phyloP scores from a whole-genome alignment of 805 yeast species.

The Clavispora asparagi region DNA sequence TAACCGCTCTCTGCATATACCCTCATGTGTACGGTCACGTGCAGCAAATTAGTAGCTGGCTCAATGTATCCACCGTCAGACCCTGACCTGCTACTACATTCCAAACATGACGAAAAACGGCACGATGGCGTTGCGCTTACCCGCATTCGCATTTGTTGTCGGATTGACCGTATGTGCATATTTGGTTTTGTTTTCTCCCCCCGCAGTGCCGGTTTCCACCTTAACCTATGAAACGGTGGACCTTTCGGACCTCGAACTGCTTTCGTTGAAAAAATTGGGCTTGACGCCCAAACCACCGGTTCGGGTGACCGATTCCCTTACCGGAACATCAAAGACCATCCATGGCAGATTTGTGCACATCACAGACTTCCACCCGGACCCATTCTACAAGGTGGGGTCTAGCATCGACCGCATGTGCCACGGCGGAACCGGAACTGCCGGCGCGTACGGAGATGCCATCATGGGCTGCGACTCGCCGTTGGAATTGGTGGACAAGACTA shows the following conservation, averaged over 20 bases:
- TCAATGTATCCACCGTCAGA: background rate
- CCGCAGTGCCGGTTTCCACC: background rate
- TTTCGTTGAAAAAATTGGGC: constrained; percentile 17
- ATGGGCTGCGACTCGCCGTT: constrained; percentile 76
- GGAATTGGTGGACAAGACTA: constrained; percentile 53
- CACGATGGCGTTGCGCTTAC: background rate
- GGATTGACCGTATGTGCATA: background rate
- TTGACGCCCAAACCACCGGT: constrained; percentile 31
- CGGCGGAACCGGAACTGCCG: constrained; percentile 48
- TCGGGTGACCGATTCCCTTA: constrained; percentile 13
- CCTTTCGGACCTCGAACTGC: background rate
- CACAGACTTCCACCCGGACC: constrained; percentile 86
- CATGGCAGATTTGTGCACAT: constrained; percentile 83
- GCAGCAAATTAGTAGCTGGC: background rate
- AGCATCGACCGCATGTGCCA: constrained; percentile 55
- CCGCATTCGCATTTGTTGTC: background rate
- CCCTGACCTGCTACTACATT: background rate
- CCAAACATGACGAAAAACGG: background rate
- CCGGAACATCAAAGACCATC: constrained; percentile 25
- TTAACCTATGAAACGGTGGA: background rate
- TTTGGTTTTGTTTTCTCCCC: background rate
- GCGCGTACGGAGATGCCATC: constrained; percentile 69
- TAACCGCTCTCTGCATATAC: too few species aligned
- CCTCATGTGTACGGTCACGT: background rate
- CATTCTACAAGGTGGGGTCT: constrained; percentile 50